Conservation (phyloP, 2,329 filamentous ascomycete species). For the Aspergillus cejpii region DNA sequence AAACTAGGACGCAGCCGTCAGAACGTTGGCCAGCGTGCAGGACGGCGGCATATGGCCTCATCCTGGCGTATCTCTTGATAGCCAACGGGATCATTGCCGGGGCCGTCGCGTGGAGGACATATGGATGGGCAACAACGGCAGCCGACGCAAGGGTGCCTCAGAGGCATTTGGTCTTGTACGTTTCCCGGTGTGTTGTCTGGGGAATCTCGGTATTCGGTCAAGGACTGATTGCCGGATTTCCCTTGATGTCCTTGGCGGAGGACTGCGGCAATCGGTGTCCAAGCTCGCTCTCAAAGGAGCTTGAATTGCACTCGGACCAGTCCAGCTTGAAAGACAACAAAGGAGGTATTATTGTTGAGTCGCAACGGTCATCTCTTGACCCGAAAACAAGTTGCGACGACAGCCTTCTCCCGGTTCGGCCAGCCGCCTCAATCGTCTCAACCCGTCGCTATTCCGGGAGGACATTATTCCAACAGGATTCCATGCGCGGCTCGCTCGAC, state of each 20-base stretch:
- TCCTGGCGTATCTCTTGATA: constrained; percentile 23
- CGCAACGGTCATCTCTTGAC: constrained; percentile 10
- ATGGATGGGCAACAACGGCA: constrained; percentile 7
- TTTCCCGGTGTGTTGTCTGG: constrained; percentile 36
- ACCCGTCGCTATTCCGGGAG: constrained; percentile 29
- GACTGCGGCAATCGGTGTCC: constrained; percentile 18
- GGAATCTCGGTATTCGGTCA: constrained; percentile 28
- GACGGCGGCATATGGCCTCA: constrained; percentile 12
- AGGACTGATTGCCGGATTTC: constrained; percentile 26
- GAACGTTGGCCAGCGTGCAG: constrained; percentile 17
- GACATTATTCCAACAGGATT: constrained; percentile 23
- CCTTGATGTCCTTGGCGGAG: constrained; percentile 17
- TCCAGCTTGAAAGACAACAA: constrained; percentile 7
- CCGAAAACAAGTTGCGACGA: constrained; percentile 12
- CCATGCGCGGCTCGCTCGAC: constrained; percentile 22
- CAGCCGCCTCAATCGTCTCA: constrained; percentile 22
- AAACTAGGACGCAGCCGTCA: constrained; percentile 10
- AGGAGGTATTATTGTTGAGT: constrained; percentile 6
- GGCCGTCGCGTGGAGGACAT: constrained; percentile 21
- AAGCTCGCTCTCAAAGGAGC: constrained; percentile 20
- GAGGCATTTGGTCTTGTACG: constrained; percentile 18
- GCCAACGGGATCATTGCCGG: constrained; percentile 25
- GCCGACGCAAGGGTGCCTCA: neutral
- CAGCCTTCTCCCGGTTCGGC: constrained; percentile 6
- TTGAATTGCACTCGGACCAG: constrained; percentile 16